Base-by-base conservation (phyloP, 495 filamentous ascomycete genomes). In the Rostrohypoxylon terebratum region DNA sequence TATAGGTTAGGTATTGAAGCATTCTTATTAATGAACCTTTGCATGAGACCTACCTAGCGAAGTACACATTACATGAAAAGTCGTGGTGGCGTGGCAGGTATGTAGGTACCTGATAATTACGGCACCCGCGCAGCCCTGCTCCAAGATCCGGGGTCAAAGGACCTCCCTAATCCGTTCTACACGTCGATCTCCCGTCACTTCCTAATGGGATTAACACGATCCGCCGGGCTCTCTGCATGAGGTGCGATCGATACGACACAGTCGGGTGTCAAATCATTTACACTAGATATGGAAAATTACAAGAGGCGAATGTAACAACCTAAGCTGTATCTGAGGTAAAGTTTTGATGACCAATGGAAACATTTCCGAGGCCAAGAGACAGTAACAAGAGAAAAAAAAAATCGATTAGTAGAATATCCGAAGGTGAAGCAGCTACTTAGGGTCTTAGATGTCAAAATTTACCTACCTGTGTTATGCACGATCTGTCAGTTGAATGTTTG, bases 181-280 rank as follows among this genome's bases (percentile, higher is more conserved):
- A 7, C 4, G 51, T 10, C 20, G 51, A 55, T 55, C 51, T 55
- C 51, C 51, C 51, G 51, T 36, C 13, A 36, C 34, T 55, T 31
- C 51, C 51, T 36, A 18, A 55, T 36, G 18, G 51, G 51, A 55
- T 36, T 25, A 8, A 2, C 4, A 36, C 31, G 51, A 10, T 36
- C 28, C 47, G 14, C 16, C 33, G 11, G 33, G 7, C 25, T 33
- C 34, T 20, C 28, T 16, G 13, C 10, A n/a, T 53, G 23, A 5
- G 51, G 51, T 36, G 36, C 4, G 51, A 36, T 36, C 51, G 51
- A 28, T 28, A 36, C 8, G 31, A 55, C 51, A 55, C 31, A 13
- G 2, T 31, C 51, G 28, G 3, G 6, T 55, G 16, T 36, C 7
- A 55, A 36, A 16, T 31, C 8, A 4, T 16, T 5, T 2, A 18